A percentile compares a stretch with the other conserved stretches of the same genome.
Evolutionary conservation across 2,329 filamentous ascomycete species (phyloP).

Genomic region (Chaetomiaceae sp.): DNA sequence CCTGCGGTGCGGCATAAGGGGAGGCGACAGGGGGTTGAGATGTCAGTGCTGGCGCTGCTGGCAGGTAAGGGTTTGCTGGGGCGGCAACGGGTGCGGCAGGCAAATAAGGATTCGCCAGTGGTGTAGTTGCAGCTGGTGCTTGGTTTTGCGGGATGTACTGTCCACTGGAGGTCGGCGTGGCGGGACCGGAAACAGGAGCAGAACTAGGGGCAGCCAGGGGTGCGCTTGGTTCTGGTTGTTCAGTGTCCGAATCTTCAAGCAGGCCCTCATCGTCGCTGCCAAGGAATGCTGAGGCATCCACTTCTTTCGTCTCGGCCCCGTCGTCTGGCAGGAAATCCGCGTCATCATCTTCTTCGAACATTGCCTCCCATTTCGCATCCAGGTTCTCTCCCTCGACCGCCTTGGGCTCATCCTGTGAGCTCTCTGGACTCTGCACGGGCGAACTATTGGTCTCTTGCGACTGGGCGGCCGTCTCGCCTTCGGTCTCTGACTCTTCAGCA

Average conservation of each 20-base stretch:
- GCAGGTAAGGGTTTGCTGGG: conserved; percentile 15
- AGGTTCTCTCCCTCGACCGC: conserved; percentile 53
- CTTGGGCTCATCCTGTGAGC: conserved; percentile 25
- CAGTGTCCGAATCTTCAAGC: conserved; percentile 61
- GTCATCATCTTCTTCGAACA: conserved; percentile 69
- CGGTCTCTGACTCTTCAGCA: conserved; percentile 21
- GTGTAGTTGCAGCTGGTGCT: conserved; percentile 25
- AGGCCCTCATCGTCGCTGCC: conserved; percentile 84
- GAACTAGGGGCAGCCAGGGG: conserved; percentile 24
- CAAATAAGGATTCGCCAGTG: conserved; percentile 25
- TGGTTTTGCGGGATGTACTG: conserved; percentile 32
- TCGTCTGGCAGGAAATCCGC: conserved; percentile 60
- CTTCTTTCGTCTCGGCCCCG: conserved; percentile 39
- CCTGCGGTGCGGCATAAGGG: conserved; percentile 22
- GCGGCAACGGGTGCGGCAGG: conserved; percentile 12
- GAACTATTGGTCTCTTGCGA: conserved; percentile 3
- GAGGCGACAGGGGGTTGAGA: conserved; percentile 19
- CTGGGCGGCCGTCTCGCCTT: conserved; percentile 2
- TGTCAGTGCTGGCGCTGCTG: conserved; percentile 10
- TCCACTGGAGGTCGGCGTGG: conserved; percentile 27
- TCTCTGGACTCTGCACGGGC: neutral
- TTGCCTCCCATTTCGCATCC: conserved; percentile 77
- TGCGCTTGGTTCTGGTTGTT: conserved; percentile 29
- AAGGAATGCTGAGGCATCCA: conserved; percentile 63
- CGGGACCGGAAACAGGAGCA: conserved; percentile 11